Percentiles rank a stretch among this genome's conserved stretches.
Evolutionary conservation across 2,329 filamentous ascomycete species (phyloP).

Genomic region (Penicillium sclerotigenum): DNA sequence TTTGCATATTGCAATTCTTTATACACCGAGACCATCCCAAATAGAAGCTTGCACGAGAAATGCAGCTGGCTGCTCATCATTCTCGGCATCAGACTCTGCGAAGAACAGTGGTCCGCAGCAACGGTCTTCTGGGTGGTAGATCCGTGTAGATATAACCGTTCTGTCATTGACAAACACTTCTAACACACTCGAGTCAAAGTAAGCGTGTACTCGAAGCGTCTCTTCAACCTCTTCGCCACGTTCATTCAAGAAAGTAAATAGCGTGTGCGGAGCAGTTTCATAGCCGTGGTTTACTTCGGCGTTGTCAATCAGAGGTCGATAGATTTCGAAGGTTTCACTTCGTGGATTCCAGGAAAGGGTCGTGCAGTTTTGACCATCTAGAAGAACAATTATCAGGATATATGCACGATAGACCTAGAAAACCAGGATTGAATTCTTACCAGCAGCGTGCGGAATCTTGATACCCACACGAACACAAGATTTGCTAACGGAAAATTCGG

Average conservation of each 20-base stretch:
- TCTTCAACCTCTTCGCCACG: constrained; percentile 29
- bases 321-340: constrained; percentile 43
- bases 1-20: neutral
- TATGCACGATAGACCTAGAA: neutral
- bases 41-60: constrained; percentile 18
- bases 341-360: constrained; percentile 39
- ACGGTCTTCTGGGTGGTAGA: constrained; percentile 28
- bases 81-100: constrained; percentile 9
- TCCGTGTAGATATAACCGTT: constrained; percentile 41
- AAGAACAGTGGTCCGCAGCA: constrained; percentile 24
- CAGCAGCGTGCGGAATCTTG: constrained; percentile 26
- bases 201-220: constrained; percentile 41
- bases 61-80: neutral
- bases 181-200: constrained; percentile 44
- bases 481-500: constrained; percentile 26
- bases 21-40: constrained; percentile 26
- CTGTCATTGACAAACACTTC: constrained; percentile 49
- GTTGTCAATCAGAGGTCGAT: constrained; percentile 31
- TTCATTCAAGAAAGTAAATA: constrained; percentile 38
- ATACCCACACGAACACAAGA: constrained; percentile 30
- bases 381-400: neutral
- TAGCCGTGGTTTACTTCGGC: constrained; percentile 36
- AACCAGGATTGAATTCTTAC: constrained; percentile 6
- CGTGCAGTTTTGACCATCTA: constrained; percentile 34
- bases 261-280: constrained; percentile 46